Base-by-base conservation (phyloP, 139 green algal species). In the Picochlorum sp. region DNA sequence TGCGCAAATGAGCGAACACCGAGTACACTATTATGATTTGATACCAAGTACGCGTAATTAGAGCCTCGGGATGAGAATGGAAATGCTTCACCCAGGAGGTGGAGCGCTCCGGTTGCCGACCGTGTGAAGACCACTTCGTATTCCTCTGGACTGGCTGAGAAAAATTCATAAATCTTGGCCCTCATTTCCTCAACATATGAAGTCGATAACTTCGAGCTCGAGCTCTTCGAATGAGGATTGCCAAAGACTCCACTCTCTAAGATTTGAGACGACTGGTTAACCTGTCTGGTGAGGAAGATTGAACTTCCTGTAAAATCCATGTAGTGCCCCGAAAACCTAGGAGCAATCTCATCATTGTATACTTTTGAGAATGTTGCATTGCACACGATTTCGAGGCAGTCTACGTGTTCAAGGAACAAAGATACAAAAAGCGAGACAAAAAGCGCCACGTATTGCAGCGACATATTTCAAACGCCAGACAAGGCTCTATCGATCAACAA, bases 21-120 rank as follows among this genome's bases (percentile, higher is more conserved):
- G 54, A 97, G 70, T 37, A 95, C 85, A 69, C 82, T 91, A 73
- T 83, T 95, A 73, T 93, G 86, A 61, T 89, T 91, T 57, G 85
- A 67, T 4, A 60, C 60, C 4, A 78, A 80, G 77, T 92, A 86
- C 1, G 63, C 34, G 31, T 86, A 85, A 1, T 54, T 37, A 28
- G 34, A 41, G 8, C 62, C 78, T 49, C 50, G 6, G 2, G 15
- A 16, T 3, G 56, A 62, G 89, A 91, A 97, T 0, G 85, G 84
- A 50, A 96, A 94, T 4, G 63, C 51, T 63, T 94, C 85, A 0
- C 75, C 89, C 15, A 96, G 74, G 69, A 97, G 57, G 50, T 83
- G 86, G 6, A 97, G 68, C 0, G 83, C 86, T 6, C 78, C 70
- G 1, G 70, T 77, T 24, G 70, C 47, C 0, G 47, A 54, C 11